Evolutionary conservation across 208 protist genomes (phyloP), one percentile per base, ranked within the genome.

Genomic region (Acanthamoeba healyi): DNA sequence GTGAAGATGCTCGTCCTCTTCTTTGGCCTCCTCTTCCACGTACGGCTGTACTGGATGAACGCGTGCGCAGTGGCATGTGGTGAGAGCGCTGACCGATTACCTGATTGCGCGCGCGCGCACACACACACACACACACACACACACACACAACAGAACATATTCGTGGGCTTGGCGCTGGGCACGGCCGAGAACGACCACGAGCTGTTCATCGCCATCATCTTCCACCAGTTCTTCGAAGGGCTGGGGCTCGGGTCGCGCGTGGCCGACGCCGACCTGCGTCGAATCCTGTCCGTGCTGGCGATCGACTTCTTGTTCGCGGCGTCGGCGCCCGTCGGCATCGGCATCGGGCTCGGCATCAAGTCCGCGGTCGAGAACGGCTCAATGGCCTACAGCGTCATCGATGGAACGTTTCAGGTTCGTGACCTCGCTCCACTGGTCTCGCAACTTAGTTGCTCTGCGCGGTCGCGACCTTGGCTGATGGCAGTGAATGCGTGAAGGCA

Each of bases 181-280:
- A 72, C 61, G 24, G 84, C 84, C 34, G 84, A 91, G 0, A 77
- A 77, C 36, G 84, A 91, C 26, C n/a, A 91, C 14, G 34, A 5
- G 54, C 84, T 91, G 34, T 91, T 91, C 36, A 91, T 91, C n/a
- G 84, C 84, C 51, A 63, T 91, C 32, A 63, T 70, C 36, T 91
- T 91, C 84, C 84, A 91, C 36, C 84, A 91, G 84, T 91, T 91
- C 84, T 91, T 91, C 61, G 84, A 91, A 26, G 84, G 84, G 3
- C 61, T 91, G 22, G 84, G 84, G 0, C 38, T 91, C 3, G 84
- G 84, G 9, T 91, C 84, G 0, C 51, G 84, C 38, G 84, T 91
- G 22, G 84, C 84, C 32, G 42, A 56, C 34, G 84, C 54, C 5
- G 7, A 67, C 34, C 5, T 72, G 15, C 32, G 61, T 2, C 36